Base-by-base conservation (phyloP, 108 stramenopile genomes). In the Discostella pseudostelligera region DNA sequence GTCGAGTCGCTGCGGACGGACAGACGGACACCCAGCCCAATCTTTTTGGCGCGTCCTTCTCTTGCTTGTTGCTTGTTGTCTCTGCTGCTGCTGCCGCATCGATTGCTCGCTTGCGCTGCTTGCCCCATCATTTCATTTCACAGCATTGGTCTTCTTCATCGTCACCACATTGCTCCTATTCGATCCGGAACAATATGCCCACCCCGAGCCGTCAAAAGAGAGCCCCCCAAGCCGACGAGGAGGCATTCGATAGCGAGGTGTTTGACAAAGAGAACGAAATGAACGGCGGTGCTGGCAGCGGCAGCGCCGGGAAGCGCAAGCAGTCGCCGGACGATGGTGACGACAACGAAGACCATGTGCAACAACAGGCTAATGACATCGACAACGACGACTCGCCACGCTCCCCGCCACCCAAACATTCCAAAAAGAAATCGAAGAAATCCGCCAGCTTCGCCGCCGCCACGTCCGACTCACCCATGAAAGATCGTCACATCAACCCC, bases 401-500 rank as follows among this genome's bases (percentile, higher is more conserved):
- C 10, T 11, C 36, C 4, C 57, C 55, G 3, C 19, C 35, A 13
- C 44, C n/a, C 40, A 58, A 58, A 35, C 55, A 26, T 19, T 0
- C 55, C 49, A 69, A 69, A 20, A 37, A 60, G 28, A 8, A 9
- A 1, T 61, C 59, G 19, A 16, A 28, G 29, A 25, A 22, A 26
- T 9, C 26, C 13, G n/a, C 45, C 6, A 28, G 28, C 36, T 7
- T 53, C 1, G 26, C 39, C 56, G 56, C 45, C 24, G 29, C 59
- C 19, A 39, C 20, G 10, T 56, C 12, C 37, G 29, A 56, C 57
- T 76, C 76, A 8, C 76, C 70, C 25, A 16, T 76, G 17, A 36
- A 43, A 24, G 72, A 70, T 25, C 72, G 50, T 11, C 70, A 67
- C 49, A 47, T 62, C 25, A 81, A 79, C 63, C 77, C 69, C 39